Evolutionary conservation across 257 asterid genomes (phyloP).

Genomic region (Schizonepeta tenuifolia): DNA sequence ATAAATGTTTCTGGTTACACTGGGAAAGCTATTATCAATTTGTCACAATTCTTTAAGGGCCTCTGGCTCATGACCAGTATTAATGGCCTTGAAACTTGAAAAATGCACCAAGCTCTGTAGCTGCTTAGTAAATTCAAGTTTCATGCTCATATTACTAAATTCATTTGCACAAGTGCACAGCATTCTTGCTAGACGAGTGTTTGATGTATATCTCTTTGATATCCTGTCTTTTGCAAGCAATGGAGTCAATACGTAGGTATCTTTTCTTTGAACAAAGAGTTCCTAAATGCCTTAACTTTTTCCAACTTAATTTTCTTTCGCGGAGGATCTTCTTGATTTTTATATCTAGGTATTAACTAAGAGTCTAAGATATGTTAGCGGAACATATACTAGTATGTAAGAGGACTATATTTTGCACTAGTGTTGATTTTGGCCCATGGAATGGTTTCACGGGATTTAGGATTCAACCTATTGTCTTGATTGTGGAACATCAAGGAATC

Average conservation of each 20-base stretch:
- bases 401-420: neutral
- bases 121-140: constrained; percentile 20
- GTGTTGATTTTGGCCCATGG: neutral
- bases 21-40: constrained; percentile 15
- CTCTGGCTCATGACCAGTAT: constrained; percentile 20
- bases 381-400: neutral
- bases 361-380: neutral
- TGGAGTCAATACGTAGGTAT: neutral
- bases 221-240: constrained; percentile 17
- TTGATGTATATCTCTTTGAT: constrained; percentile 26
- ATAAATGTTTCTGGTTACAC: constrained; percentile 9
- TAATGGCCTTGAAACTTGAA: constrained; percentile 23
- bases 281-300: neutral
- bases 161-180: constrained; percentile 14
- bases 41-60: neutral
- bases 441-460: no score
- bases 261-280: neutral
- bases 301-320: neutral
- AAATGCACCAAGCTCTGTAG: constrained; percentile 20
- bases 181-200: constrained; percentile 18
- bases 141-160: constrained; percentile 21
- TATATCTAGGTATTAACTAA: neutral
- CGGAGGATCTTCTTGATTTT: neutral
- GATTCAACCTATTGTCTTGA: no score
- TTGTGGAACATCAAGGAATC: no score